Evolutionary conservation across 2,329 filamentous ascomycete species (phyloP), one percentile per base, ranked within the genome.

Genomic region (Meredithiella fracta): DNA sequence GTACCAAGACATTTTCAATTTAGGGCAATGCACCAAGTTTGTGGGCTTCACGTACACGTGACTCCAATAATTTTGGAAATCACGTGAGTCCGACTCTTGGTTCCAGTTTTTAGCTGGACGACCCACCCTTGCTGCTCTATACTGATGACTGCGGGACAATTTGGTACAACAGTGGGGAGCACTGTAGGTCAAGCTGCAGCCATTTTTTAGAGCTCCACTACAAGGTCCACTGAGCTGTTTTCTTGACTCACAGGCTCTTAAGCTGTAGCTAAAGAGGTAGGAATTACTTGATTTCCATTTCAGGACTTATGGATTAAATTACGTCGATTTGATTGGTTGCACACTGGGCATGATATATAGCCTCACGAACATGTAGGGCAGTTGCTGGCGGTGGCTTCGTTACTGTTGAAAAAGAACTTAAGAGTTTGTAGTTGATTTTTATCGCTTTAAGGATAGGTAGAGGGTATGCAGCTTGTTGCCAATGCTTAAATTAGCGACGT

Each of bases 21-120:
- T 59, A 59, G 57, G 57, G 57, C 57, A 59, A 29, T 34, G 53
- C 50, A 54, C 57, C 11, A 53, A 56, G 26, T 52, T 58, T 59
- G 57, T 56, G 57, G 57, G 49, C 56, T 42, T 34, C 54, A 59
- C 51, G 37, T 34, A 34, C 57, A 59, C 57, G 57, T 59, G 57
- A 59, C 31, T 37, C 20, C 25, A 34, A 42, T 47, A 22, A 31
- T 26, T 47, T 11, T 6, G 15, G 42, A 20, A 47, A 37, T 59
- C 57, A 59, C 57, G 57, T 59, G 57, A 51, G 3, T 1, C 2
- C 4, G 1, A 49, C 9, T 40, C 15, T 37, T 17, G 15, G 11
- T 15, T 15, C 34, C 17, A 37, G 11, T 52, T 40, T 37, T 23
- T 7, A n/a, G 26, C 20, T 8, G 17, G 26, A 15, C 4, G 25